Percentiles rank a stretch among this genome's conserved stretches.
Evolutionary conservation across 768 basidiomycete genomes (phyloP).

Genomic region (Kwoniella botswanensis): DNA sequence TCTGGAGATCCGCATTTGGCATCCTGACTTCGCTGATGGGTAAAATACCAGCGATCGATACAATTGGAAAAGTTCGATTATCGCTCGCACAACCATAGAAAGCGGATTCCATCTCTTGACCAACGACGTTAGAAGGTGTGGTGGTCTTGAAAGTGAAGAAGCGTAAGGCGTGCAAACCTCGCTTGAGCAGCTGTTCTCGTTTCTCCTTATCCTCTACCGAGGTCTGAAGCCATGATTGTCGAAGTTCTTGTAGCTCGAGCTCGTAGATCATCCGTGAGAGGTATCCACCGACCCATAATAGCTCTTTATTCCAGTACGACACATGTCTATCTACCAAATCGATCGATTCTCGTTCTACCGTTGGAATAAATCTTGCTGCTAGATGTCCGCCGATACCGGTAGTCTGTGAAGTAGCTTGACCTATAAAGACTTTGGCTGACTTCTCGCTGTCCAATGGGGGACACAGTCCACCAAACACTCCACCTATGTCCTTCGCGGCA

Average conservation of each 20-base stretch:
- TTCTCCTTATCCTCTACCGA: slow-evolving; percentile 44
- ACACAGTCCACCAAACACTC: slow-evolving; percentile 82
- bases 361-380: slow-evolving; percentile 87
- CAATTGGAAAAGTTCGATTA: slow-evolving; percentile 67
- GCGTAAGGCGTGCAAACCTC: slow-evolving; percentile 76
- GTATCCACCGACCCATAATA: slow-evolving; percentile 82
- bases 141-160: slow-evolving; percentile 91
- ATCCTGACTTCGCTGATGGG: slow-evolving; percentile 71
- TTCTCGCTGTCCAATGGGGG: slow-evolving; percentile 75
- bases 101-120: slow-evolving; percentile 70
- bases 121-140: slow-evolving; percentile 82
- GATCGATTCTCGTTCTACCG: slow-evolving; percentile 92
- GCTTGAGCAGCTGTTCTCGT: slow-evolving; percentile 63
- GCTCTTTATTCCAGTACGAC: slow-evolving; percentile 72
- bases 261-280: slow-evolving; percentile 84
- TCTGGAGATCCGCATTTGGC: slow-evolving; percentile 71
- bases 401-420: slow-evolving; percentile 89
- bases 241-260: slow-evolving; percentile 67
- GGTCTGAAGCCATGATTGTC: slow-evolving; percentile 43
- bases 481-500: slow-evolving; percentile 70
- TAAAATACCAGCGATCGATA: slow-evolving; percentile 76
- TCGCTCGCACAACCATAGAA: slow-evolving; percentile 73
- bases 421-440: slow-evolving; percentile 82
- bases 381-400: slow-evolving; percentile 77
- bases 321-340: slow-evolving; percentile 86